phyloP scores from a whole-genome alignment of 1,284 basidiomycete species.

The Ceratobasidium sp. region DNA sequence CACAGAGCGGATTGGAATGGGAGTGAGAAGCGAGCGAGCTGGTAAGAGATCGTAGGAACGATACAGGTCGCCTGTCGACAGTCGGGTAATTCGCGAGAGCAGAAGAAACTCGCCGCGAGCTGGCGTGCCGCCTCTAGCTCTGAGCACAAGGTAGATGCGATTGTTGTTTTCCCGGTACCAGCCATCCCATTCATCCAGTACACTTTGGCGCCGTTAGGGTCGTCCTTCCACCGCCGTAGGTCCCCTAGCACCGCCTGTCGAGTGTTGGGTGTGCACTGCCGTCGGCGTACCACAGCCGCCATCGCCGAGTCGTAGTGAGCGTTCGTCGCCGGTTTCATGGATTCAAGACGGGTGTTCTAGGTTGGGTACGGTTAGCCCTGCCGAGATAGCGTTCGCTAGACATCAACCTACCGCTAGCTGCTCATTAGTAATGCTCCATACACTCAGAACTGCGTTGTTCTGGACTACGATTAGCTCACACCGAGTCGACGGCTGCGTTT shows the following conservation, averaged over 20 bases:
- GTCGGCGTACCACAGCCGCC: too few species aligned
- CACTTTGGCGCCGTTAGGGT: conserved; percentile 38
- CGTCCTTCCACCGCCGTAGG: conserved; percentile 44
- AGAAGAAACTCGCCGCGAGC: conserved; percentile 4
- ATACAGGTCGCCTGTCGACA: too few species aligned
- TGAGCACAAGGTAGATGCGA: conserved; percentile 50
- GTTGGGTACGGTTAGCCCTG: background rate
- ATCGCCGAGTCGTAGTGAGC: too few species aligned
- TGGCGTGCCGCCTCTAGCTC: background rate
- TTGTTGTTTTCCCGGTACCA: conserved; percentile 51
- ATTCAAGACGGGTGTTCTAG: background rate
- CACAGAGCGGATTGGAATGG: background rate
- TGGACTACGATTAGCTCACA: background rate
- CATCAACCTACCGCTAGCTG: background rate
- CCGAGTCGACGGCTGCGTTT: too few species aligned
- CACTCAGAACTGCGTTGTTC: background rate
- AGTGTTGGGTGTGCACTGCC: too few species aligned
- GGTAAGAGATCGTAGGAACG: conserved; percentile 11
- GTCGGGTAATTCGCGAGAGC: background rate
- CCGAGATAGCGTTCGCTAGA: too few species aligned
- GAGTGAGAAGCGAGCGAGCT: conserved; percentile 1
- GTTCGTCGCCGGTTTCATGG: background rate
- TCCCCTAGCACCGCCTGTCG: conserved; percentile 46
- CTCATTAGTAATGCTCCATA: background rate
- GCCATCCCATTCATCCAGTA: conserved; percentile 52